Evolutionary conservation across 345 rosid species (phyloP), one percentile per base, ranked within the genome.

Genomic region (Hypericum androsaemum): DNA sequence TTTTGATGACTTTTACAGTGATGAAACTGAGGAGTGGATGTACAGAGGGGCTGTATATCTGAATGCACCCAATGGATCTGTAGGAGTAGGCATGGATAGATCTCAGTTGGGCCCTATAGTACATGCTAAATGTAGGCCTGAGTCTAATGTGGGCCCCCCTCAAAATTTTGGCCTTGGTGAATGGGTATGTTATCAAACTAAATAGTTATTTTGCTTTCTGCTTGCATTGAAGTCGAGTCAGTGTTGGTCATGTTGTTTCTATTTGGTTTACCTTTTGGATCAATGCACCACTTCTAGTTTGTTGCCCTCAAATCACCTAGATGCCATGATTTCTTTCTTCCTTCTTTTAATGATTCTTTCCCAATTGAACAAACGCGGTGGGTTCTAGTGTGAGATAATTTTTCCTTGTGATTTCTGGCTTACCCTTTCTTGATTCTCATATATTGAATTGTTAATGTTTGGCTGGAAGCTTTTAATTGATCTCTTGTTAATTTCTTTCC

Each of bases 101-200:
- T 84, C 89, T 59, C 83, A 70, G 48, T 70, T 88, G 76, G 97
- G 99, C 62, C 97, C 95, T 10, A 94, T 94, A 64, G 99, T 94
- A 53, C 99, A 94, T 79, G 97, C 89, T 48, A 94, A 94, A 74
- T 94, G 99, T 86, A 74, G 81, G 74, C 74, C 97, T 6, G 99
- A 88, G 43, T 79, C 97, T 63, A 81, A 68, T 69, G 75, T 57
- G 60, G 89, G 64, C 13, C 67, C 82, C 48, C 58, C 74, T 47
- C 80, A 77, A 58, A 71, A 67, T 74, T 58, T 56, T 69, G 73
- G 61, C 47, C 62, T 37, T 12, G 73, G 54, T 54, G 79, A 79
- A 65, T 80, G 73, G 88, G 94, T 84, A 75, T 46, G 83, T 50
- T 50, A 61, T 55, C 60, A 43, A 58, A 0, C 52, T 50, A 28